Evolutionary conservation across 768 basidiomycete species (phyloP), one percentile per base, ranked within the genome.

Genomic region (Dacryopinax primogenitus): DNA sequence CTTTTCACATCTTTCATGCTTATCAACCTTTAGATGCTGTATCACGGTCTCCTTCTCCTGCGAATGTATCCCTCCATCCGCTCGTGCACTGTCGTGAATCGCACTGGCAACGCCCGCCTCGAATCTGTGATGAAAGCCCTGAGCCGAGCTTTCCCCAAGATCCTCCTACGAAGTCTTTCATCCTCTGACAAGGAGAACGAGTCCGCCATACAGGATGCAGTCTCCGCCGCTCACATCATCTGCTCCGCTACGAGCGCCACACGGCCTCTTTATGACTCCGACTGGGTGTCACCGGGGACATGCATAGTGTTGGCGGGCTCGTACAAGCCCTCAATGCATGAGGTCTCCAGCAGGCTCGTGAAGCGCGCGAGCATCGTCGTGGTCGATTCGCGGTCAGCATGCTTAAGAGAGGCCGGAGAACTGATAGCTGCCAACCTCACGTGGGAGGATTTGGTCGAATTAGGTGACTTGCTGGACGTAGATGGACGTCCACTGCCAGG

Each of bases 321-420:
- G 65, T 94, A 90, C 71, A 92, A 80, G 18, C 87, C 87, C 0
- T 71, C 75, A 1, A 95, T 94, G 92, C 80, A 78, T 44, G 92
- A 95, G 72, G 82, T 92, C 6, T 84, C 88, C 30, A 72, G 70
- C 0, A 76, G 74, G 0, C 78, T 92, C 15, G 73, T 93, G 12
- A 70, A 73, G 30, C 77, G 88, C 1, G 84, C 86, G 0, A 21
- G 44, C n/a, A 71, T 76, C 23, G 74, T 92, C 18, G 76, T 90
- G 0, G 90, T 93, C 0, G 92, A 95, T 73, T 90, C 88, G 0
- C 74, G 78, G 47, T 76, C 79, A 1, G 90, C 87, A 1, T 92
- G 89, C 70, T 67, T 77, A n/a, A 72, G 75, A 0, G 92, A 94
- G 72, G 89, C 91, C 0, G 92, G 92, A 0, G 92, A 95, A 69